Base-by-base conservation (phyloP, 2,329 filamentous ascomycete species). In the Biscogniauxia sp. region DNA sequence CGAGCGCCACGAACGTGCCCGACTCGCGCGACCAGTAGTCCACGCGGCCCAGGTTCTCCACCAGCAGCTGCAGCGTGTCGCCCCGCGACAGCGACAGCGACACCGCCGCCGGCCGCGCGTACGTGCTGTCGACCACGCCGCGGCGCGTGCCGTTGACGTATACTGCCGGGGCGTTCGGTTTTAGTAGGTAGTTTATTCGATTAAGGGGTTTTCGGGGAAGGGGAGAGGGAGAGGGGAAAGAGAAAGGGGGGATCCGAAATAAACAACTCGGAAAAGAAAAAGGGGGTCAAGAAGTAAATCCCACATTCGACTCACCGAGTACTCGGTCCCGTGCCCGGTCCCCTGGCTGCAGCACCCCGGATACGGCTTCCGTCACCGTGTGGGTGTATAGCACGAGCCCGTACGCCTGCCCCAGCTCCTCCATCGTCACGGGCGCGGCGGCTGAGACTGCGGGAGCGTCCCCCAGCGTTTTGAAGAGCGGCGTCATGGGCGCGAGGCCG, bases 1-100 rank as follows among this genome's bases (percentile, higher is more conserved):
- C 70, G 9, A 81, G 71, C 13, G 67, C 67, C 15, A 70, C 64
- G 50, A 64, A 65, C n/a, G 70, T 71, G 17, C 68, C 68, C 2
- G 70, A 71, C 26, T 72, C 70, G 5, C 70, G 67, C 2, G 76
- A 75, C 54, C 74, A 75, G 61, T 79, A 81, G 61, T 82, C 77
- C 1, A 82, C 78, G 2, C 81, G 75, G 1, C 80, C 81, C n/a
- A 83, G 73, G 55, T 83, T 83, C 68, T 84, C 81, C 1, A 82
- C 76, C 3, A 83, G 67, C 0, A 82, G 73, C 59, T 76, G 72
- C 5, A 82, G 62, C 23, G 65, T 73, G 62, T 81, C 79, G 5
- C 78, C 78, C 1, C 66, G 63, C 19, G 69, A 64, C 7, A 83
- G 68, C 0, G 67, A 60, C 1, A 83, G 55, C 0, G 60, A 73